phyloP scores from a whole-genome alignment of 805 yeast genomes.

The Isabelozyma heimii region DNA sequence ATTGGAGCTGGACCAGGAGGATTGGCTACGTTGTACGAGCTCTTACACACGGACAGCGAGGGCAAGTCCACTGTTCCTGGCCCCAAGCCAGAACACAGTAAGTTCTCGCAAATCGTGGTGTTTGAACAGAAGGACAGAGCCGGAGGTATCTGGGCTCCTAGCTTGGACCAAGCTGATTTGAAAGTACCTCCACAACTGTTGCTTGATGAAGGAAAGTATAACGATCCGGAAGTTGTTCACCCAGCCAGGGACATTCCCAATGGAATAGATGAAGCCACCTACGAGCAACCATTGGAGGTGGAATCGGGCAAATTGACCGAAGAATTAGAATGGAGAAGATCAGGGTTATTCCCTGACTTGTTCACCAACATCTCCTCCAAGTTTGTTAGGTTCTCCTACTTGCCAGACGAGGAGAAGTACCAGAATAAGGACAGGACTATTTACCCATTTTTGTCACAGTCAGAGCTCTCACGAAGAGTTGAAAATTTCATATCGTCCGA shows the following conservation, averaged over 20 bases:
- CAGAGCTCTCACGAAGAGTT: constrained; percentile 28
- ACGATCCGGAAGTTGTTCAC: constrained; percentile 31
- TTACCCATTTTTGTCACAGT: constrained; percentile 37
- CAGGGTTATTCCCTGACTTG: constrained; percentile 36
- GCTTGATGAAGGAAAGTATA: constrained; percentile 25
- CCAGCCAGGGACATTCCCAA: constrained; percentile 12
- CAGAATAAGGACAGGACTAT: constrained; percentile 20
- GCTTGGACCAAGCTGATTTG: constrained; percentile 16
- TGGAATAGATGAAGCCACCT: constrained; percentile 15
- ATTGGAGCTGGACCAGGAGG: constrained; percentile 35
- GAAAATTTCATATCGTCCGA: constrained; percentile 22
- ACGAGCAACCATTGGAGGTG: constrained; percentile 11
- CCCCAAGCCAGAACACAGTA: constrained; percentile 12
- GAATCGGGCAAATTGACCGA: constrained; percentile 5
- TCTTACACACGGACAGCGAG: constrained; percentile 24
- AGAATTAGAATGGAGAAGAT: constrained; percentile 34
- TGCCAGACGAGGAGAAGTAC: constrained; percentile 19
- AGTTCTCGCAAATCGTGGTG: constrained; percentile 34
- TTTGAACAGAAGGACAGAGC: constrained; percentile 41
- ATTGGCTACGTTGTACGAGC: constrained; percentile 29
- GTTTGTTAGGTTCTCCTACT: constrained; percentile 36
- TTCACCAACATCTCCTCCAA: constrained; percentile 42
- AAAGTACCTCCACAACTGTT: constrained; percentile 28
- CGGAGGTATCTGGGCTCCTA: constrained; percentile 48
- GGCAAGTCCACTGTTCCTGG: constrained; percentile 22